Percentiles rank a stretch among this genome's conserved stretches.
Conservation (phyloP, 106 monocot genomes). For the Apostasia shenzhenica region DNA sequence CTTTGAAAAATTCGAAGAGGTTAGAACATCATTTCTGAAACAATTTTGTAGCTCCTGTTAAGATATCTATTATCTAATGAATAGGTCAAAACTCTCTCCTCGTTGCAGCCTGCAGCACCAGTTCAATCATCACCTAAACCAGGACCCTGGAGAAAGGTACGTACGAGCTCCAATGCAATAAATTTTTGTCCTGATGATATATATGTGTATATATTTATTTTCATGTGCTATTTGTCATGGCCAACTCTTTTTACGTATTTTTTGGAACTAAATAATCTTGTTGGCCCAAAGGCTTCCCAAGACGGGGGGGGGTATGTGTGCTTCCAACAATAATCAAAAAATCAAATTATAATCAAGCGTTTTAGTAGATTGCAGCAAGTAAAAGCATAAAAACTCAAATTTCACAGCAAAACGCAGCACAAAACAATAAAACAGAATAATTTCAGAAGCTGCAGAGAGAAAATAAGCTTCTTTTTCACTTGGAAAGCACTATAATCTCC, state of each 20-base stretch:
- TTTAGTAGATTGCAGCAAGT: background rate
- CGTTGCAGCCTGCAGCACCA: conserved; percentile 38
- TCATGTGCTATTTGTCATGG: background rate
- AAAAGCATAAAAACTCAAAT: too few species aligned
- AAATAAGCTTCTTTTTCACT: too few species aligned
- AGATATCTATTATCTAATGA: background rate
- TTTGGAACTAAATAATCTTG: background rate
- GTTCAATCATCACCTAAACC: conserved; percentile 51
- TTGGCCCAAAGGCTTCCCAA: background rate
- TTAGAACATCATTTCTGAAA: conserved; percentile 4
- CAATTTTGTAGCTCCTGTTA: background rate
- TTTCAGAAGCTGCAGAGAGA: too few species aligned
- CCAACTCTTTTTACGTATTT: background rate
- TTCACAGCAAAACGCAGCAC: too few species aligned
- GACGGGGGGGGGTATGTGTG: too few species aligned
- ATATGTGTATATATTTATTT: background rate
- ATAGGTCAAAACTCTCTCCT: background rate
- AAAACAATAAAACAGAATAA: too few species aligned
- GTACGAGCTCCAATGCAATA: background rate
- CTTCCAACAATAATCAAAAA: background rate
- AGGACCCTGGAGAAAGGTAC: conserved; percentile 87
- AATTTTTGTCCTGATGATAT: background rate
- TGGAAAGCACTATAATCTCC: too few species aligned
- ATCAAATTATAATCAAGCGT: background rate
- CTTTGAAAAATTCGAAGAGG: conserved; percentile 96